Conservation (phyloP, 305 asterid genomes). For the Fraxinus paxiana region DNA sequence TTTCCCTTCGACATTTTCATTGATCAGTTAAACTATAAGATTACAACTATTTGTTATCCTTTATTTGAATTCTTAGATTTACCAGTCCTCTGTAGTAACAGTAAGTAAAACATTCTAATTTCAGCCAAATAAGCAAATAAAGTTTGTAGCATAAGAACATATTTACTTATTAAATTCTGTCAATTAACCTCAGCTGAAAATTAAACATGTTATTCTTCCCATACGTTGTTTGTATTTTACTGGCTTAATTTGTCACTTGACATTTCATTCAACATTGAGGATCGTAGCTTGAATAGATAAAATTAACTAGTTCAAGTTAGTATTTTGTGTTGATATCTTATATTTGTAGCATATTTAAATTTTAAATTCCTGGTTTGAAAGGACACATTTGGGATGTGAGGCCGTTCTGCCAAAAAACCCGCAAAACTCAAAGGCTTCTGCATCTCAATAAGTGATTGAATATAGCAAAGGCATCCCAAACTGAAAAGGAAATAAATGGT, state of each 20-base stretch:
- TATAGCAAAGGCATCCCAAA: background rate
- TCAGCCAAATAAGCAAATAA: background rate
- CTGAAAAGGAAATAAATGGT: background rate
- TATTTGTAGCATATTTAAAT: background rate
- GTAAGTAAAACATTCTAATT: background rate
- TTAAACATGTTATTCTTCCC: background rate
- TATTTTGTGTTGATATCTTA: background rate
- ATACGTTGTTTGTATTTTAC: background rate
- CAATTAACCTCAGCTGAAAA: background rate
- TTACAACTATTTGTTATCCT: background rate
- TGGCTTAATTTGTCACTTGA: background rate
- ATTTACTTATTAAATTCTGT: background rate
- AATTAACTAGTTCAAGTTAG: background rate
- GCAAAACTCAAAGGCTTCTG: background rate
- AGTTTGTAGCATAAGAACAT: background rate
- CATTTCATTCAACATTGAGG: background rate
- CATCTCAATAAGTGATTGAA: background rate
- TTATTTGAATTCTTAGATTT: background rate
- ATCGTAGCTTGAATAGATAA: background rate
- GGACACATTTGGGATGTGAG: background rate
- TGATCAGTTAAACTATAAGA: background rate
- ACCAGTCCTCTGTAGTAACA: background rate
- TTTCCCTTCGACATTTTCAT: slow-evolving; percentile 7
- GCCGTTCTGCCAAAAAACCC: background rate
- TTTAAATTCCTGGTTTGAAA: background rate